Conservation (phyloP, 2,329 filamentous ascomycete genomes). For the Botrytis cinerea region DNA sequence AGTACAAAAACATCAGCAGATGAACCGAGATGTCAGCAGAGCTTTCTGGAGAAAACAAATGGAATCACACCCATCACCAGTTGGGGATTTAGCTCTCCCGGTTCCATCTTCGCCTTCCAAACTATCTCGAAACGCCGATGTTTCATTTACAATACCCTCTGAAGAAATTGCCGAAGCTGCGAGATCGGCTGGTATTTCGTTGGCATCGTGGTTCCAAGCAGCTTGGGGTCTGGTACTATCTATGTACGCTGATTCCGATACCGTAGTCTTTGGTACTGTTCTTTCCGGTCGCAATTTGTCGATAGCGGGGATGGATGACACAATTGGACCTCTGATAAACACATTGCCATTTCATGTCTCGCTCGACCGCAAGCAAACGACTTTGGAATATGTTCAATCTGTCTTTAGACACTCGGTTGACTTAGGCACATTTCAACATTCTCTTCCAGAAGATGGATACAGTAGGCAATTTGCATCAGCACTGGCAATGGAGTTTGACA, state of each 20-base stretch:
- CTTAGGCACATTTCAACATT: slow-evolving; percentile 20
- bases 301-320: slow-evolving; percentile 36
- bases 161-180: slow-evolving; percentile 11
- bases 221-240: slow-evolving; percentile 45
- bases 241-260: slow-evolving; percentile 39
- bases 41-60: slow-evolving; percentile 22
- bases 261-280: slow-evolving; percentile 43
- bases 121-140: not conserved
- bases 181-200: slow-evolving; percentile 11
- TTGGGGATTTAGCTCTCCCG: slow-evolving; percentile 6
- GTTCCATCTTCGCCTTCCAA: not conserved
- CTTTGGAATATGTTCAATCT: slow-evolving; percentile 18
- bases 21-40: not conserved
- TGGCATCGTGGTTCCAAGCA: slow-evolving; percentile 36
- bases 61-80: slow-evolving; percentile 6
- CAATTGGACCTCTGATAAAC: slow-evolving; percentile 41
- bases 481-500: slow-evolving; percentile 17
- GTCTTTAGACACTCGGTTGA: slow-evolving; percentile 22
- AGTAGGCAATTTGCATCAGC: slow-evolving; percentile 18
- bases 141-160: slow-evolving; percentile 21
- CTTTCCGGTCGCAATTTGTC: slow-evolving; percentile 44
- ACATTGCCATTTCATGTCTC: slow-evolving; percentile 24
- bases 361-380: not conserved
- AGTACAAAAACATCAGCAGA: slow-evolving; percentile 9
- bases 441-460: slow-evolving; percentile 24